These are phyloP conservation scores for Keqinozyma sinolaborantium DNA, from an alignment of 1,139 yeast genomes.

Conservation along the genomic window DNA sequence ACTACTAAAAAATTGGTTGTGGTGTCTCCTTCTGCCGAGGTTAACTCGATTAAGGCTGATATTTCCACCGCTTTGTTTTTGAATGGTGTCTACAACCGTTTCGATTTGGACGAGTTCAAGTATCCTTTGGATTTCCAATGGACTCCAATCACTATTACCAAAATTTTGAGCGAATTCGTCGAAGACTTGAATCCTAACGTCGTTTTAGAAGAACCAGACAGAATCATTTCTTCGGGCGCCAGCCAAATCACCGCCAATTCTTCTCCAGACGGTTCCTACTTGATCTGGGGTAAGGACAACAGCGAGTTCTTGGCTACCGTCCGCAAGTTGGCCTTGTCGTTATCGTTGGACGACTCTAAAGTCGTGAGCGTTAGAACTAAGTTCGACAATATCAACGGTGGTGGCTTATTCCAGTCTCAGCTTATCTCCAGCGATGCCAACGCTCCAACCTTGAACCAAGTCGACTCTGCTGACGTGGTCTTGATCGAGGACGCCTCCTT, in stretches of 20 bases:
- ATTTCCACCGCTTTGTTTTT: constrained; percentile 70
- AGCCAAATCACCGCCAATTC: constrained; percentile 35
- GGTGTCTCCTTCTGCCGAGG: constrained; percentile 32
- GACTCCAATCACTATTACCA: constrained; percentile 54
- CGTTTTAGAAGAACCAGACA: constrained; percentile 7
- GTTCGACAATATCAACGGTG: constrained; percentile 67
- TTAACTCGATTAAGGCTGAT: constrained; percentile 55
- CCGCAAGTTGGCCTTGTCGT: constrained; percentile 64
- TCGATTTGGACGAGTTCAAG: constrained; percentile 48
- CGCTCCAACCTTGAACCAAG: constrained; percentile 27
- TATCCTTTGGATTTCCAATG: constrained; percentile 52
- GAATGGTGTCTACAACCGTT: constrained; percentile 37
- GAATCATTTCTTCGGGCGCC: constrained; percentile 4
- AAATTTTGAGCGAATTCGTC: constrained; percentile 44
- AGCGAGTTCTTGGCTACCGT: constrained; percentile 55
- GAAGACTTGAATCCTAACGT: constrained; percentile 28
- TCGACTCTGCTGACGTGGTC: constrained; percentile 60
- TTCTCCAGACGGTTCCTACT: constrained; percentile 47
- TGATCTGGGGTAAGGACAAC: constrained; percentile 70
- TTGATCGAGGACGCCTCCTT: constrained; percentile 59
- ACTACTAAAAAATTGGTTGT: constrained; percentile 61
- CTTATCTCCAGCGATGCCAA: constrained; percentile 40
- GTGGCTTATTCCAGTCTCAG: constrained; percentile 83
- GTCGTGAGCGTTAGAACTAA: constrained; percentile 56
- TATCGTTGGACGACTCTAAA: constrained; percentile 62